Conservation (phyloP, 495 filamentous ascomycete genomes). For the Tetracladium marchalianum region DNA sequence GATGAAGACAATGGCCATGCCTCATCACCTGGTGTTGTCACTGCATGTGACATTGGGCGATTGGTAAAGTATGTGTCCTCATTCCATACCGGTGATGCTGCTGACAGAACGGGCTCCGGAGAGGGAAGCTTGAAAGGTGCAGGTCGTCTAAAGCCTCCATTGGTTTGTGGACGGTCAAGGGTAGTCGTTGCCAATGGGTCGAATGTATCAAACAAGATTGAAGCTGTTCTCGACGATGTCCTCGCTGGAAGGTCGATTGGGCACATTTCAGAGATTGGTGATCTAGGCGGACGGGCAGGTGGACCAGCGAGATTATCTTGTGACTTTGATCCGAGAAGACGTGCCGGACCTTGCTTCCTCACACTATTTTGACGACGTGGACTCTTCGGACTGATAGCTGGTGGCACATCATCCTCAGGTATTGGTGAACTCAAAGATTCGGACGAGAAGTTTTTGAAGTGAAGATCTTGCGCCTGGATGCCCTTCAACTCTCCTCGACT, state of each 20-base stretch:
- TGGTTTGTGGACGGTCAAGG: slow-evolving; percentile 31
- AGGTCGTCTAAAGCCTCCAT: slow-evolving; percentile 29
- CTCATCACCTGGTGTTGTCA: slow-evolving; percentile 15
- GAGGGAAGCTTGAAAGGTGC: slow-evolving; percentile 22
- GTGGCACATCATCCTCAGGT: not conserved
- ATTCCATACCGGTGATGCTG: not conserved
- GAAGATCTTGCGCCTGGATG: slow-evolving; percentile 53
- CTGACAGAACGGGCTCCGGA: not conserved
- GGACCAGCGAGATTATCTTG: slow-evolving; percentile 35
- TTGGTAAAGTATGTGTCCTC: slow-evolving; percentile 1
- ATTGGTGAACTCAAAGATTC: slow-evolving; percentile 23
- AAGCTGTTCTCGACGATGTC: slow-evolving; percentile 36
- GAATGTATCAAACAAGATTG: slow-evolving; percentile 30
- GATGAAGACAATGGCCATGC: slow-evolving; percentile 18
- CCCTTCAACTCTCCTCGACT: slow-evolving; percentile 50
- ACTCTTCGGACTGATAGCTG: not conserved
- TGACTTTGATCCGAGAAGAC: slow-evolving; percentile 21
- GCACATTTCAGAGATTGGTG: slow-evolving; percentile 23
- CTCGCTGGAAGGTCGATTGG: slow-evolving; percentile 30
- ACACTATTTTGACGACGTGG: slow-evolving; percentile 7
- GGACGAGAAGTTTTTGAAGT: slow-evolving; percentile 52
- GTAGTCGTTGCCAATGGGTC: slow-evolving; percentile 22
- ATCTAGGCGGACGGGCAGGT: slow-evolving; percentile 39
- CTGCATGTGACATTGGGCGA: slow-evolving; percentile 9
- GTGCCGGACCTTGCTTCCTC: slow-evolving; percentile 2